Conservation (phyloP, 1,284 basidiomycete species). For the Ceratobasidium theobromae region DNA sequence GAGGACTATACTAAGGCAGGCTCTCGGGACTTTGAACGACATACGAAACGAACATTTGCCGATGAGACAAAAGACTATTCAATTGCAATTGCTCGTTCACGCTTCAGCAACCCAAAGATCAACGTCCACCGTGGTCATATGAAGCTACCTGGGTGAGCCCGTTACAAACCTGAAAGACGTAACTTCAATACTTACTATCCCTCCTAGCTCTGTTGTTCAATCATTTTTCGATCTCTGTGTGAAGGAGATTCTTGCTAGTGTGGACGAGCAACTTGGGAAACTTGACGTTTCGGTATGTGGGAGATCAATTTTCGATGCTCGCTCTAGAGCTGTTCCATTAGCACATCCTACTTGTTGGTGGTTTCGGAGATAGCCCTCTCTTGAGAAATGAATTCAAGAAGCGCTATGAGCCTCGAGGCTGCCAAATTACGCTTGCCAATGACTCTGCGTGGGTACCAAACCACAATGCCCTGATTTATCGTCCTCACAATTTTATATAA, state of each 20-base stretch:
- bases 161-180: too few relatives aligned
- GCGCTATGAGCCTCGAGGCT: background rate
- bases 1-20: slow-evolving; percentile 2
- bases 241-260: background rate
- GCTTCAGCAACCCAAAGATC: background rate
- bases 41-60: slow-evolving; percentile 1
- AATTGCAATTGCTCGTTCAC: background rate
- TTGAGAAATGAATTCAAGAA: slow-evolving; percentile 23
- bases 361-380: slow-evolving; percentile 32
- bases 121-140: background rate
- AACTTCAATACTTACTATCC: background rate
- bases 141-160: background rate
- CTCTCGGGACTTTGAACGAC: slow-evolving; percentile 4
- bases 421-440: slow-evolving; percentile 26
- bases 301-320: background rate
- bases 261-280: background rate
- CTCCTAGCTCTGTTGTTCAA: background rate
- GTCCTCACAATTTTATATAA: background rate
- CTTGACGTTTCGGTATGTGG: background rate
- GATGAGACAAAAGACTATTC: background rate
- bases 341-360: slow-evolving; percentile 33
- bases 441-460: slow-evolving; percentile 34
- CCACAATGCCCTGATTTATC: too few relatives aligned
- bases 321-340: background rate
- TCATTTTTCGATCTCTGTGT: slow-evolving; percentile 3